Evolutionary conservation across 192 early-diverging fungal genomes (phyloP), one percentile per base, ranked within the genome.

Genomic region (Spinellus fusiger): DNA sequence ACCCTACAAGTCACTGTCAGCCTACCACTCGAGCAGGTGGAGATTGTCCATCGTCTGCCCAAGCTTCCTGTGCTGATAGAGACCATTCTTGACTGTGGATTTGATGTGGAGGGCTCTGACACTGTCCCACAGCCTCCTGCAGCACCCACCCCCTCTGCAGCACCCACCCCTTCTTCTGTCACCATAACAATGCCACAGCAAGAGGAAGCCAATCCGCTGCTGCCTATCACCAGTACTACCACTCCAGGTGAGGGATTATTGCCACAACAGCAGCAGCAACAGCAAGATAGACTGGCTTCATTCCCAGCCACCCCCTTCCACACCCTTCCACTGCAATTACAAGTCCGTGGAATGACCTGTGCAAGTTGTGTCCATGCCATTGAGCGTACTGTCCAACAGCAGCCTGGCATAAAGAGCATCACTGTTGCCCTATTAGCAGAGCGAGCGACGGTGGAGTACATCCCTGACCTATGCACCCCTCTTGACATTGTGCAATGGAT

Each of bases 301-400:
- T 55, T 80, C 54, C 91, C 95, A 56, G 68, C 82, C 46, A 83
- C 81, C 25, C 74, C 88, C 94, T 0, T 49, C 72, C n/a, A 66
- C 78, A 4, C 65, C 93, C 27, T 76, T 2, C 73, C 64, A 0
- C 72, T 88, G 5, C 83, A 85, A 54, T 74, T 98, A 15, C 80
- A 91, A 64, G 82, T 98, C 23, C 93, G 84, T 62, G 94, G 94
- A 33, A 95, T 98, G 94, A 88, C 87, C 16, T 92, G 89, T 58
- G 89, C 87, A 9, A 82, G 79, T 53, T 93, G 92, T 60, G 88
- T 86, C 23, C 80, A 84, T 16, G 73, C 78, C 20, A 86, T 98
- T 29, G 92, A 95, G 62, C 81, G 81, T 20, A 72, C 69, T 28
- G 65, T 91, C 2, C 52, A 50, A 12, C 81, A 80, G 23, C 55